A percentile compares a stretch with the other conserved stretches of the same genome.
Conservation (phyloP, 202 grass and related monocot species). For the Zoysia matrella region DNA sequence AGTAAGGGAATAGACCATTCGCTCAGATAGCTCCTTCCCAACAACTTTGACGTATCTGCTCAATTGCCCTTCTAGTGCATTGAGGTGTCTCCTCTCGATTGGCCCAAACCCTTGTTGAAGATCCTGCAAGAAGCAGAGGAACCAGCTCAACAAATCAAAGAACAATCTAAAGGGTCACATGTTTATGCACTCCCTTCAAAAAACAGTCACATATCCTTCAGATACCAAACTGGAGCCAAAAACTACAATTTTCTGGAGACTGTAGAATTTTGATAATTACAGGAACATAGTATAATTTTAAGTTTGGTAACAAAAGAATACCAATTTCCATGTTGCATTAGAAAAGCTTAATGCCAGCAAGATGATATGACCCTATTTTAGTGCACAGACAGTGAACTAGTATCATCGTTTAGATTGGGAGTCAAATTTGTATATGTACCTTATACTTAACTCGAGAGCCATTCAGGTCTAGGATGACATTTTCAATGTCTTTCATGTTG, state of each 20-base stretch:
- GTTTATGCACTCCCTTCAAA: neutral
- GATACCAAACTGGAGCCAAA: neutral
- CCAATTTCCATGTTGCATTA: neutral
- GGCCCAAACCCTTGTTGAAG: slow-evolving; percentile 60
- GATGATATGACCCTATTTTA: neutral
- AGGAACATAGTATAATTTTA: neutral
- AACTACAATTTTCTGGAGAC: neutral
- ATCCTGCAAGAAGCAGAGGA: slow-evolving; percentile 53
- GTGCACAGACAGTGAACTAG: too few relatives aligned
- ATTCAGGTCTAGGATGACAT: slow-evolving; percentile 63
- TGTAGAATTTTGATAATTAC: neutral
- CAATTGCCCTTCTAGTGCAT: slow-evolving; percentile 62
- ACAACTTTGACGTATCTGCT: slow-evolving; percentile 65
- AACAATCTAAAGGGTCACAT: neutral
- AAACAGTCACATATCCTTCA: neutral
- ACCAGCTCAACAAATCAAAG: neutral
- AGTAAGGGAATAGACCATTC: slow-evolving; percentile 62
- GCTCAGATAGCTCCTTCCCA: slow-evolving; percentile 73
- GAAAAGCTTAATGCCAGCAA: slow-evolving; percentile 15
- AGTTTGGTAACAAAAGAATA: neutral
- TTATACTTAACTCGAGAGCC: slow-evolving; percentile 70
- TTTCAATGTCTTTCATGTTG: slow-evolving; percentile 51
- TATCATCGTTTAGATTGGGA: neutral
- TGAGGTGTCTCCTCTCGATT: slow-evolving; percentile 51
- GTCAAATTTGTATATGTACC: slow-evolving; percentile 50